Evolutionary conservation across 1,284 basidiomycete species (phyloP), one percentile per base, ranked within the genome.

Genomic region (Apiotrichum brassicae): DNA sequence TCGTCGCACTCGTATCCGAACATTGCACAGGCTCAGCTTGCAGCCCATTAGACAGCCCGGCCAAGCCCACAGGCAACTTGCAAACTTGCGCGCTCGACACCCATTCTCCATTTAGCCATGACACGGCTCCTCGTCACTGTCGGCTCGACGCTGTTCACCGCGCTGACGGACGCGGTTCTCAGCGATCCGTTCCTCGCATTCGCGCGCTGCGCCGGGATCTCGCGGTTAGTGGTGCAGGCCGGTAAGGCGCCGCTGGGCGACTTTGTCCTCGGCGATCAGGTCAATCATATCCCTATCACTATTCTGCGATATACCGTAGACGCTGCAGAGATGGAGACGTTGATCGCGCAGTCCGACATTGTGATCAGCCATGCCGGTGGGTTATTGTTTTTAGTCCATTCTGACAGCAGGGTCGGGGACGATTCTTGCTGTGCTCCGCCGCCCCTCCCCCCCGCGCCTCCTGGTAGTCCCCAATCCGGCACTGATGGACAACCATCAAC

Each of bases 311-410:
- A 86, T 75, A 87, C 85, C 61, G 75, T 81, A 7, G 81, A 82
- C 23, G 76, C 93, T 56, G 36, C n/a, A 19, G 51, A 53, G 46
- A 50, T 56, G 54, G 77, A 81, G 50, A 77, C 77, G 14, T 80
- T 85, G 35, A 84, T 86, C 54, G 73, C 76, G 39, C 72, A 66
- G 13, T 83, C 87, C 22, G 83, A 90, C 66, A 71, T 91, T 39
- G 81, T 97, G 44, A 84, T 97, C 34, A 87, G 88, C 64, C 93
- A 97, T 78, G 93, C 90, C 63, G 92, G 92, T 92, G 67, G 59
- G 81, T 60, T 3, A 7, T 11, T 2, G 40, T 19, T n/a, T 3
- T 12, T 9, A 14, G 11, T 25, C 8, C 5, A 18, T 37, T 24
- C 33, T 36, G 34, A 16, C 32, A 35, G 34, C 65, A 95, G 93